A percentile compares a stretch with the other conserved stretches of the same genome.
These are phyloP conservation scores for Daphne laureola DNA, from an alignment of 441 rosid species.

Conservation along the genomic window DNA sequence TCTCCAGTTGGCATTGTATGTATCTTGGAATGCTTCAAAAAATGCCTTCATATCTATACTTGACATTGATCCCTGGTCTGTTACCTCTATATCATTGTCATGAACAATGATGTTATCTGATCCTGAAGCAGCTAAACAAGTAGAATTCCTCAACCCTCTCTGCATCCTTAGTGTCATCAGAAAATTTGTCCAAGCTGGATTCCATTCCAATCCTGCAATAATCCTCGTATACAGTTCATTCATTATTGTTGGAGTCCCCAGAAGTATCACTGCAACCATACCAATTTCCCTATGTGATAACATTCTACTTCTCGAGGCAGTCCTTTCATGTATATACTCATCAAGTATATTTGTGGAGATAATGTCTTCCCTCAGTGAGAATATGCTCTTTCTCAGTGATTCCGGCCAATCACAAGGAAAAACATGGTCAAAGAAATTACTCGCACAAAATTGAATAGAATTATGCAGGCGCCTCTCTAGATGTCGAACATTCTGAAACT, in stretches of 20 bases:
- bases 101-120: not conserved
- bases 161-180: conserved; percentile 13
- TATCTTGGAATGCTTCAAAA: conserved; percentile 22
- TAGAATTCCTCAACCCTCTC: not conserved
- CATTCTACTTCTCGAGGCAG: conserved; percentile 3
- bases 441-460: conserved; percentile 14
- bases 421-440: conserved; percentile 16
- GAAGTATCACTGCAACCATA: conserved; percentile 24
- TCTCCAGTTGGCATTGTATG: conserved; percentile 31
- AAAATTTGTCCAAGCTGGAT: conserved; percentile 22
- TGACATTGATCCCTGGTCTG: not conserved
- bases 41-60: conserved; percentile 1
- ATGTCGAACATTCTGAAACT: conserved; percentile 4
- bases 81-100: not conserved
- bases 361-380: conserved; percentile 27
- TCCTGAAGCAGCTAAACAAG: too few relatives aligned
- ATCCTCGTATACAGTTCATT: conserved; percentile 13
- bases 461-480: conserved; percentile 8
- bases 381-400: conserved; percentile 21
- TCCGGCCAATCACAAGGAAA: conserved; percentile 33
- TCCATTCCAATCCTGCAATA: conserved; percentile 7
- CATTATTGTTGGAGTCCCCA: conserved; percentile 24
- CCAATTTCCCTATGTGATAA: conserved; percentile 34
- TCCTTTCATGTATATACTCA: conserved; percentile 13
- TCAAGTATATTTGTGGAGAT: conserved; percentile 16